Percentiles rank a stretch among this genome's conserved stretches.
phyloP scores from a whole-genome alignment of 345 rosid genomes.

The Hibiscus trionum region DNA sequence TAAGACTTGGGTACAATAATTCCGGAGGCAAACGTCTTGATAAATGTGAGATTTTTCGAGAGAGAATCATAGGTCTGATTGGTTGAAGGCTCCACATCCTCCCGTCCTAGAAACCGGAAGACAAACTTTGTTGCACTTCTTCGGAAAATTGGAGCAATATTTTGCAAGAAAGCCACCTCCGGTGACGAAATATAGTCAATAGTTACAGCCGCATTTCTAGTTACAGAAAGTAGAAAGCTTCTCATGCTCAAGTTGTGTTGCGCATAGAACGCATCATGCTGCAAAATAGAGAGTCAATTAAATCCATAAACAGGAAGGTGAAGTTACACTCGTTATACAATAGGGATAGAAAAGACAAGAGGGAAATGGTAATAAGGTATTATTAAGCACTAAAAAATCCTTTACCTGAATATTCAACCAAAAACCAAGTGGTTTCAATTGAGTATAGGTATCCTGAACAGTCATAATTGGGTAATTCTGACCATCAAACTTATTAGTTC shows the following conservation, averaged over 20 bases:
- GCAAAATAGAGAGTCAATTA: slow-evolving; percentile 19
- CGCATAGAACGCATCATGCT: slow-evolving; percentile 62
- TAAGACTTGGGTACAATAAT: slow-evolving; percentile 75
- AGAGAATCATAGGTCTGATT: slow-evolving; percentile 71
- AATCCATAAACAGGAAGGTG: slow-evolving; percentile 2
- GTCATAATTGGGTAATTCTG: slow-evolving; percentile 25
- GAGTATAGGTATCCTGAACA: slow-evolving; percentile 32
- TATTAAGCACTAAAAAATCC: not conserved
- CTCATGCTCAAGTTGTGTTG: slow-evolving; percentile 78
- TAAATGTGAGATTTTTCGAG: slow-evolving; percentile 45
- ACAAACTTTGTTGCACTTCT: slow-evolving; percentile 44
- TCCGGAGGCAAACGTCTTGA: slow-evolving; percentile 95
- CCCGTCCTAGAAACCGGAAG: slow-evolving; percentile 49
- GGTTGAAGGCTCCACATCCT: slow-evolving; percentile 56
- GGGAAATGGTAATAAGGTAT: not conserved
- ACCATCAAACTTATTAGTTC: slow-evolving; percentile 39
- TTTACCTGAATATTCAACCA: slow-evolving; percentile 93
- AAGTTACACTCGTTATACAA: not conserved
- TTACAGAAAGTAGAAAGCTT: slow-evolving; percentile 40
- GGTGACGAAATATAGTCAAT: slow-evolving; percentile 76
- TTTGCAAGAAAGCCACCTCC: slow-evolving; percentile 60
- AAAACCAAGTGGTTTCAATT: slow-evolving; percentile 32
- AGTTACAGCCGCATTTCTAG: slow-evolving; percentile 26
- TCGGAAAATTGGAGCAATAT: slow-evolving; percentile 39
- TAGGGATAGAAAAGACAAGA: not conserved